Evolutionary conservation across 805 yeast species (phyloP).

Genomic region (Hanseniaspora nectarophila): DNA sequence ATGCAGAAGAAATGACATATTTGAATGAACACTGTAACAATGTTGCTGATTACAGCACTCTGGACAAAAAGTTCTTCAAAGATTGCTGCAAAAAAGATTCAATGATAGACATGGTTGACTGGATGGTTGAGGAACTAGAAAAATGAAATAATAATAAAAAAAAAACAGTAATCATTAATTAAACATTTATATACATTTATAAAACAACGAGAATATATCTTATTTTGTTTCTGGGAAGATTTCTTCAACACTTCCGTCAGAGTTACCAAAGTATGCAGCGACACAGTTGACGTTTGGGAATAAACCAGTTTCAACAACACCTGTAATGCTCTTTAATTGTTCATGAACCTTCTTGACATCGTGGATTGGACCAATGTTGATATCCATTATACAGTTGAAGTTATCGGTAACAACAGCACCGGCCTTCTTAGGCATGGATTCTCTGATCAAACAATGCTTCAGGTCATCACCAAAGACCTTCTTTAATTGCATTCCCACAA

Average conservation of each 20-base stretch:
- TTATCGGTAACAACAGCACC: conserved; percentile 96
- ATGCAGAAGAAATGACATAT: background rate
- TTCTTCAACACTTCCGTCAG: conserved; percentile 49
- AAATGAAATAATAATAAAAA: background rate
- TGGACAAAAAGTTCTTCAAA: conserved; percentile 7
- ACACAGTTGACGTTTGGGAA: conserved; percentile 52
- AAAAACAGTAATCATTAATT: background rate
- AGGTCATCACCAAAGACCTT: conserved; percentile 29
- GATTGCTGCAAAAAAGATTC: conserved; percentile 11
- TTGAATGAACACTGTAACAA: conserved; percentile 1
- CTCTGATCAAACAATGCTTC: conserved; percentile 63
- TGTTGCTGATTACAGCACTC: background rate
- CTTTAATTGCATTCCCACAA: conserved; percentile 53
- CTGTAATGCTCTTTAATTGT: conserved; percentile 62
- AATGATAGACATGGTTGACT: conserved; percentile 4
- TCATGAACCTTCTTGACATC: conserved; percentile 44
- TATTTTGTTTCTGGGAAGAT: conserved; percentile 5
- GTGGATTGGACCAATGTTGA: conserved; percentile 71
- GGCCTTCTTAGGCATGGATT: conserved; percentile 85
- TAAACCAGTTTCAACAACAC: conserved; percentile 93
- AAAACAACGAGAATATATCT: too few species aligned
- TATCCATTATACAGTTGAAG: conserved; percentile 85
- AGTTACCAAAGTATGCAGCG: conserved; percentile 82
- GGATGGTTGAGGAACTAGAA: conserved; percentile 5
- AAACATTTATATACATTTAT: background rate